Conservation (phyloP, 768 basidiomycete genomes). For the Xerocomellus intermedius region DNA sequence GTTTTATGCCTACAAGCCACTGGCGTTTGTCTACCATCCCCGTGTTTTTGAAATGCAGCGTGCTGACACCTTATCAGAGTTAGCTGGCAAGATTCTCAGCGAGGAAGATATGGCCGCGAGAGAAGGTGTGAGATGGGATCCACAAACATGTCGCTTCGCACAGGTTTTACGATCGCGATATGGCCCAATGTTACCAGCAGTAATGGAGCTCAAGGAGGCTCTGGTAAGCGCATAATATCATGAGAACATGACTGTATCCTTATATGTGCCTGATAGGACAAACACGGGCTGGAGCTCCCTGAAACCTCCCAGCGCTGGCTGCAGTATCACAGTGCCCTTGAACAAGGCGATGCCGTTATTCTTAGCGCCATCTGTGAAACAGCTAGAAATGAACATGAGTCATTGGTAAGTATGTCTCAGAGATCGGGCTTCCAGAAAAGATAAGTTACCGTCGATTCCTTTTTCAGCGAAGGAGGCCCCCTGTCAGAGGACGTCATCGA, state of each 20-base stretch:
- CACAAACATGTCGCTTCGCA: slow-evolving; percentile 5
- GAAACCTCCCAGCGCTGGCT: slow-evolving; percentile 15
- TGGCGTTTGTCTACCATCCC: slow-evolving; percentile 4
- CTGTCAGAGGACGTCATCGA: slow-evolving; percentile 11
- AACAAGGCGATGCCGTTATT: slow-evolving; percentile 31
- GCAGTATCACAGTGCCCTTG: slow-evolving; percentile 19
- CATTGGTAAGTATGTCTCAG: slow-evolving; percentile 17
- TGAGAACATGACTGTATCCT: not conserved
- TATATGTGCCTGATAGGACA: slow-evolving; percentile 5
- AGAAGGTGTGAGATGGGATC: slow-evolving; percentile 19
- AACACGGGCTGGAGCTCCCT: slow-evolving; percentile 5
- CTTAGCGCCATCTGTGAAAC: slow-evolving; percentile 37
- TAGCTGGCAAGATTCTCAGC: slow-evolving; percentile 11
- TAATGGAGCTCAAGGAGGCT: slow-evolving; percentile 13
- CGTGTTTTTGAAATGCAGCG: not conserved
- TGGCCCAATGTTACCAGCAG: slow-evolving; percentile 12
- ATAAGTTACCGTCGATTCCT: not conserved
- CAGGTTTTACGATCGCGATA: slow-evolving; percentile 6
- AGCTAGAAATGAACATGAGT: slow-evolving; percentile 32
- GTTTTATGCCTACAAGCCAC: slow-evolving; percentile 31
- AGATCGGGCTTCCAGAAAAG: not conserved
- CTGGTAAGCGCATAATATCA: not conserved
- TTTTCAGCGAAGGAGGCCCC: slow-evolving; percentile 20
- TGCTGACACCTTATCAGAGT: slow-evolving; percentile 2
- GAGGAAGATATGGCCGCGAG: slow-evolving; percentile 10